A percentile compares a stretch with the other conserved stretches of the same genome.
phyloP scores from a whole-genome alignment of 2,329 filamentous ascomycete genomes.

The Knufia fluminis region DNA sequence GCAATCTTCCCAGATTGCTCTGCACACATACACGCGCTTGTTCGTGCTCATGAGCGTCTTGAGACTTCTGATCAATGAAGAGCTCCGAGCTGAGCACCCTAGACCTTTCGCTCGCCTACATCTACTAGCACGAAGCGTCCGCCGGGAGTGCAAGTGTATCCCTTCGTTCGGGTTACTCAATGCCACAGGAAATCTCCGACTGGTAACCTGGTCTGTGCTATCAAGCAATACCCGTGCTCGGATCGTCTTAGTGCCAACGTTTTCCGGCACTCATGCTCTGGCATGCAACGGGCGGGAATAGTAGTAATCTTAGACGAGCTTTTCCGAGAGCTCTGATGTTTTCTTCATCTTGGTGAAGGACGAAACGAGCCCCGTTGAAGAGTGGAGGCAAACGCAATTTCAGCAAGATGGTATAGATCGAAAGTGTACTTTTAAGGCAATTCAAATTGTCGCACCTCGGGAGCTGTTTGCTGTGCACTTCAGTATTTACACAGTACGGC shows the following conservation, averaged over 20 bases:
- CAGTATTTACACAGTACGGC: no score
- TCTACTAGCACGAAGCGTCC: not conserved
- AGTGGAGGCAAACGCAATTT: no score
- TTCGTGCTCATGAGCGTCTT: not conserved
- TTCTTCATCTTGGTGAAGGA: no score
- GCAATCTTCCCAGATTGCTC: not conserved
- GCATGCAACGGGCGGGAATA: not conserved
- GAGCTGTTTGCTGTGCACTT: no score
- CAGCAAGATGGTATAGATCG: no score
- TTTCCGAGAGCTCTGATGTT: not conserved
- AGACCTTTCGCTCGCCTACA: not conserved
- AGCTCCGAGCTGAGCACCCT: no score
- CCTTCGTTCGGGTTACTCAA: slow-evolving; percentile 2
- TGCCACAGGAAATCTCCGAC: slow-evolving; percentile 1
- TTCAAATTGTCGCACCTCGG: no score
- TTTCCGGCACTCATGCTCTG: not conserved
- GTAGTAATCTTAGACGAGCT: not conserved
- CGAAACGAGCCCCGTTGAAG: no score
- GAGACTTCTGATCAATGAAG: no score
- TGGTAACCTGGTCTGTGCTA: not conserved
- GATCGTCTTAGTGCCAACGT: not conserved
- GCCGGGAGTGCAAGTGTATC: not conserved
- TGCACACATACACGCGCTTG: not conserved
- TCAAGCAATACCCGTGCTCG: not conserved
- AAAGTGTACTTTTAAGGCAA: no score